Base-by-base conservation (phyloP, 176 grass and related monocot species). In the Oryza longistaminata region DNA sequence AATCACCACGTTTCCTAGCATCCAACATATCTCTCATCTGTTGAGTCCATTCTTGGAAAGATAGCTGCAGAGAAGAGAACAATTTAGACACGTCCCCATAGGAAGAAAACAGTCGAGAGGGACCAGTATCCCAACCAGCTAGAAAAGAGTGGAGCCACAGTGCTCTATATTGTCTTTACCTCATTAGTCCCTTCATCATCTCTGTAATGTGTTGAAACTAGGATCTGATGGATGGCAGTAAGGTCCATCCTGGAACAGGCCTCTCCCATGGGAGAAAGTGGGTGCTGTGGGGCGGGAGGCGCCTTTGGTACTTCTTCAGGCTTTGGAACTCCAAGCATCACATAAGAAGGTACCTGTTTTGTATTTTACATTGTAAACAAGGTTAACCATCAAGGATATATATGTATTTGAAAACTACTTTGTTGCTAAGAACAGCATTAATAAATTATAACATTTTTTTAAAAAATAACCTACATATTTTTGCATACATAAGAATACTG, bases 31-130 rank as follows among this genome's bases (percentile, higher is more conserved):
- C 96, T 66, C 93, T 93, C 96, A 98, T 98, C 72, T 98, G 93
- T 15, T 98, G 96, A 74, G 96, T 98, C 96, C 96, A 98, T 88
- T 98, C 96, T 83, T 98, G 96, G 86, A 98, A 98, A 49, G 96
- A 98, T 50, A 98, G 60, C 96, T 98, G 87, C 86, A 83, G 31
- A 17, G n/a, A 78, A 71, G 60, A 84, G 31, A 81, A 40, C 42
- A 13, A 62, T 27, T 33, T 61, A 25, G n/a, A 70, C 44, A 80
- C 6, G 43, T 7, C 71, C 46, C 73, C 58, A 40, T 31, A 55
- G 12, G 66, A 80, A 49, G 39, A 7, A 66, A 50, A 34, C 42
- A 62, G 4, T 87, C 24, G 37, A 88, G 71, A 52, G 13, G 14
- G 14, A 0, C 4, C 1, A 52, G 49, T 17, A 16, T 52, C 49